phyloP scores from a whole-genome alignment of 106 monocot genomes.

The Dendrobium nobile region DNA sequence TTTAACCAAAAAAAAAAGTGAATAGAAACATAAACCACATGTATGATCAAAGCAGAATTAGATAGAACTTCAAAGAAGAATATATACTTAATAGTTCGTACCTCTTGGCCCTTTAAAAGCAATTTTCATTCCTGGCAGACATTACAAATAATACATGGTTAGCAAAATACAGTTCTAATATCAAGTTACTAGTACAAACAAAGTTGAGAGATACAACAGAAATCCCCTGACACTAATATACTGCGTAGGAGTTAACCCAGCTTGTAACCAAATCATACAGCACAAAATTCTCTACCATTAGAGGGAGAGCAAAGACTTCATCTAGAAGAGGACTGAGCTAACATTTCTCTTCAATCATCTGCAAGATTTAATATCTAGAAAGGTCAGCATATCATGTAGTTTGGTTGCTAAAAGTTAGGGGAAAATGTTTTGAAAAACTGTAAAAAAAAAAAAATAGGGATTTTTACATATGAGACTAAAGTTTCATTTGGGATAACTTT shows the following conservation, averaged over 20 bases:
- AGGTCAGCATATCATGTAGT: not conserved
- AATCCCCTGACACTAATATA: not conserved
- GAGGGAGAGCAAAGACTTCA: not conserved
- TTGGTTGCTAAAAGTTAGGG: not conserved
- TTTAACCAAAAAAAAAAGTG: not conserved
- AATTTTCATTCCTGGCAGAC: not conserved
- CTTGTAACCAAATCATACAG: not conserved
- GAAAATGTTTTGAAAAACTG: not conserved
- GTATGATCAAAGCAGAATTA: not conserved
- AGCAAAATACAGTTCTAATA: not conserved
- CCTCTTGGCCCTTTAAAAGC: not conserved
- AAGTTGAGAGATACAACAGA: not conserved
- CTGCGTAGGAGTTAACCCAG: not conserved
- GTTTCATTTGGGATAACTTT: not conserved
- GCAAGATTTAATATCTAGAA: not conserved
- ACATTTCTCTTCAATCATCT: conserved; percentile 2
- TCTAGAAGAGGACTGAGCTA: not conserved
- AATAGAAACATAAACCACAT: not conserved
- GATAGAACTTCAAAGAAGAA: not conserved
- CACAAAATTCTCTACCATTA: not conserved
- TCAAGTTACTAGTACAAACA: not conserved
- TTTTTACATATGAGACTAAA: not conserved
- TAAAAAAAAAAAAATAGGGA: not conserved
- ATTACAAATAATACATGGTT: not conserved
- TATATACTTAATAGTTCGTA: not conserved